A percentile compares a stretch with the other conserved stretches of the same genome.
Conservation (phyloP, 75 land plant species). For the Chamaecyparis obtusa region DNA sequence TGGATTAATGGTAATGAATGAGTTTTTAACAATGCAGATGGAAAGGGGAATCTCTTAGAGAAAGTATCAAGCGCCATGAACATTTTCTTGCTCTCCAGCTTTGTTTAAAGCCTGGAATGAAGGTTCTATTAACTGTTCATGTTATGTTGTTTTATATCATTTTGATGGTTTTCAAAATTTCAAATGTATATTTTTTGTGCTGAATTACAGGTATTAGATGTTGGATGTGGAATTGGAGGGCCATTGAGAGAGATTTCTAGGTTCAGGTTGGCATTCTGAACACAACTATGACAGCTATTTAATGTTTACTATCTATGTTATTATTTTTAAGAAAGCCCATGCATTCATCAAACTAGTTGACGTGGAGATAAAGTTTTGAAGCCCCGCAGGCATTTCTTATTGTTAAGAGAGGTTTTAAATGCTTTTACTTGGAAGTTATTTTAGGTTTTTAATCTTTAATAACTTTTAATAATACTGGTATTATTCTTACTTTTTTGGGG, state of each 20-base stretch:
- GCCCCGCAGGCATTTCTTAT: neutral
- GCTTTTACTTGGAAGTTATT: neutral
- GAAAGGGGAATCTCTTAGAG: constrained; percentile 80
- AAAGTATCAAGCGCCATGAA: constrained; percentile 97
- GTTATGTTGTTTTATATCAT: neutral
- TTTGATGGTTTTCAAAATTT: neutral
- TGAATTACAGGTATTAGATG: constrained; percentile 78
- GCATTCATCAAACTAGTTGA: neutral
- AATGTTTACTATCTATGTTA: neutral
- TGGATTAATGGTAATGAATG: constrained; percentile 5
- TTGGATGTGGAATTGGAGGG: constrained; percentile 98
- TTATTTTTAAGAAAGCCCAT: neutral
- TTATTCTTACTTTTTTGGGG: neutral
- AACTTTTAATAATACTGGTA: neutral
- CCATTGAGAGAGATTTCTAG: constrained; percentile 89
- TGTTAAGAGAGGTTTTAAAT: neutral
- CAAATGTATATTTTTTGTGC: neutral
- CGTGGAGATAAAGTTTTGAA: neutral
- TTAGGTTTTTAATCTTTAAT: neutral
- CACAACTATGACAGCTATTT: neutral
- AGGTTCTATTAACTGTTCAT: constrained; percentile 42
- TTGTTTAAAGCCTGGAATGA: constrained; percentile 77
- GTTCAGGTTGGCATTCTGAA: constrained; percentile 61
- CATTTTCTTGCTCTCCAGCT: constrained; percentile 95
- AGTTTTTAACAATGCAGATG: constrained; percentile 45